Evolutionary conservation across 192 early-diverging fungal genomes (phyloP).

Genomic region (Mortierella alpina): DNA sequence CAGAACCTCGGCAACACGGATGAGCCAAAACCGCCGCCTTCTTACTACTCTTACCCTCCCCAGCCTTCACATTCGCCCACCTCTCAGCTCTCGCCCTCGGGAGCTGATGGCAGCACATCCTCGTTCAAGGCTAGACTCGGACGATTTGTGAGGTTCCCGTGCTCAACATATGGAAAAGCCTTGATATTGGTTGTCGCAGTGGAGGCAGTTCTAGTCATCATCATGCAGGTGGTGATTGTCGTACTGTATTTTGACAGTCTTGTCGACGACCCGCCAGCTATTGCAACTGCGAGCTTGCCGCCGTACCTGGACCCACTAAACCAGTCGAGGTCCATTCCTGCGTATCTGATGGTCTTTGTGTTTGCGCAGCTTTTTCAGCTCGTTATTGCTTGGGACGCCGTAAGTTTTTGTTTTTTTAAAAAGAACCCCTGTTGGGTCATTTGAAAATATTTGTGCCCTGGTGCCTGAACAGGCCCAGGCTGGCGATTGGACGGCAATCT

Average conservation of each 20-base stretch:
- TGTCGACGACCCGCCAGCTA: neutral
- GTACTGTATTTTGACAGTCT: constrained; percentile 26
- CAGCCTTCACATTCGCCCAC: constrained; percentile 3
- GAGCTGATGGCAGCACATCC: neutral
- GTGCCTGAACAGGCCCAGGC: no score
- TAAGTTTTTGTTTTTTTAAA: constrained; percentile 46
- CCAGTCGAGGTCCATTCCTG: constrained; percentile 61
- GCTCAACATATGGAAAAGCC: constrained; percentile 32
- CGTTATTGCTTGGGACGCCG: constrained; percentile 75
- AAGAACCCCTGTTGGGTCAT: neutral
- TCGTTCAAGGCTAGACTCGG: constrained; percentile 6
- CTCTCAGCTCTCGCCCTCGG: neutral
- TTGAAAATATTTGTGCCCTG: no score
- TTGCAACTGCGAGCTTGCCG: neutral
- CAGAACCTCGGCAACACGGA: neutral
- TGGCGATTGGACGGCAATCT: no score
- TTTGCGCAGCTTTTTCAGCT: constrained; percentile 77
- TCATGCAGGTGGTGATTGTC: constrained; percentile 42
- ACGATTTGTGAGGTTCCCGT: constrained; percentile 26
- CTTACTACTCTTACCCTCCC: constrained; percentile 38
- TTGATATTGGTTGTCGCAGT: constrained; percentile 23
- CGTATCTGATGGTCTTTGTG: constrained; percentile 80
- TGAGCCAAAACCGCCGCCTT: constrained; percentile 5
- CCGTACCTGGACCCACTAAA: constrained; percentile 29
- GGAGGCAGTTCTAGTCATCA: constrained; percentile 44